Percentiles rank a stretch among this genome's conserved stretches.
phyloP scores from a whole-genome alignment of 2,329 filamentous ascomycete species.

The Stemphylium beticola region DNA sequence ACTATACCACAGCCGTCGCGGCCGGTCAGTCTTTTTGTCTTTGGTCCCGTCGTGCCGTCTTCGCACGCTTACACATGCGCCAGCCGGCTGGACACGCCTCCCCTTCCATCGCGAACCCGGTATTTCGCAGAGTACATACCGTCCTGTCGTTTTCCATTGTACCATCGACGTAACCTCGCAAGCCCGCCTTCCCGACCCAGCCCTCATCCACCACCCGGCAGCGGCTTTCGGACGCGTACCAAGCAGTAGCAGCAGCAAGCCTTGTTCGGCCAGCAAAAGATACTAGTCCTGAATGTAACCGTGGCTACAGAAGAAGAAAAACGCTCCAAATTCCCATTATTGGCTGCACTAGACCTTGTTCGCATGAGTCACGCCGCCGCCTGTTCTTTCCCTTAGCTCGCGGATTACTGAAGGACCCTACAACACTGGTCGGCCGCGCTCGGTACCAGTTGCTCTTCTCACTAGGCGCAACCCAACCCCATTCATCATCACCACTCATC shows the following conservation, averaged over 20 bases:
- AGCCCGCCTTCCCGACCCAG: neutral
- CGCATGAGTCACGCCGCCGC: slow-evolving; percentile 32
- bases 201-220: slow-evolving; percentile 5
- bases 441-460: slow-evolving; percentile 38
- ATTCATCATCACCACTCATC: neutral
- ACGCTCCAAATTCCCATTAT: slow-evolving; percentile 16
- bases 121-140: slow-evolving; percentile 30
- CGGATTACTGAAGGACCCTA: slow-evolving; percentile 35
- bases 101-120: slow-evolving; percentile 25
- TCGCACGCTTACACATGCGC: slow-evolving; percentile 24
- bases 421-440: slow-evolving; percentile 32
- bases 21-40: slow-evolving; percentile 20
- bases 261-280: slow-evolving; percentile 5
- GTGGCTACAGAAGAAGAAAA: slow-evolving; percentile 13
- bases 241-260: slow-evolving; percentile 5
- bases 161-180: slow-evolving; percentile 21
- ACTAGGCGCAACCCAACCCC: slow-evolving; percentile 24
- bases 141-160: slow-evolving; percentile 33
- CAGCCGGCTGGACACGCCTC: slow-evolving; percentile 30
- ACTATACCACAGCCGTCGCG: slow-evolving; percentile 22
- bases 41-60: slow-evolving; percentile 21
- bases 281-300: slow-evolving; percentile 5
- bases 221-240: neutral
- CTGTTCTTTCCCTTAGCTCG: slow-evolving; percentile 32
- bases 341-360: slow-evolving; percentile 28